Evolutionary conservation across 2,329 filamentous ascomycete species (phyloP).

Genomic region (Calonectria ilicicola): DNA sequence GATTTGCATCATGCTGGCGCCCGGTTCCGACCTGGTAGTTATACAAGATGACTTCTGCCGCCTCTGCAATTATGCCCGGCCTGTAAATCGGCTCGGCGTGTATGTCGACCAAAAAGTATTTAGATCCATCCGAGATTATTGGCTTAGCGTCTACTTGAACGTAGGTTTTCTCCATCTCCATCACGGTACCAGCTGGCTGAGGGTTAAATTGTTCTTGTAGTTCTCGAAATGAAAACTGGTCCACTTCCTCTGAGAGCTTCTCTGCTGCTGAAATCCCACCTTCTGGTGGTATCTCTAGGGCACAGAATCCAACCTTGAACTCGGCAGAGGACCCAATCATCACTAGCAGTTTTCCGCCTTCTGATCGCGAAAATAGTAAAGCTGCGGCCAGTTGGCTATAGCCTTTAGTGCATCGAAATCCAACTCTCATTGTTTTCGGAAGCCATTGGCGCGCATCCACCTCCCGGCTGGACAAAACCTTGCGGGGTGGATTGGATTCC

Average conservation of each 20-base stretch:
- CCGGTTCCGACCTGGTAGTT: too few relatives aligned
- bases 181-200: not conserved
- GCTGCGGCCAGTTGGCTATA: not conserved
- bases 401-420: conserved; percentile 2
- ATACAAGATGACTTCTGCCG: too few relatives aligned
- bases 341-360: conserved; percentile 8
- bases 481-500: not conserved
- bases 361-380: conserved; percentile 12
- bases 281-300: conserved; percentile 1
- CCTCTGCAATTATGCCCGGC: too few relatives aligned
- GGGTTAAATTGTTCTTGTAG: not conserved
- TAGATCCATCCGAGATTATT: conserved; percentile 1
- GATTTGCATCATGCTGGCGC: not conserved
- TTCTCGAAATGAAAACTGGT: not conserved
- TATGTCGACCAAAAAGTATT: conserved; percentile 22
- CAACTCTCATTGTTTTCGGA: not conserved
- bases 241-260: too few relatives aligned
- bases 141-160: conserved; percentile 10
- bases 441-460: not conserved
- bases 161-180: conserved; percentile 3
- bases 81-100: not conserved
- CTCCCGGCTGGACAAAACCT: not conserved
- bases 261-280: too few relatives aligned
- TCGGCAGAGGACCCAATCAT: conserved; percentile 15
- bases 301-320: conserved; percentile 7